Base-by-base conservation (phyloP, 345 rosid species). In the Pistacia atlantica region DNA sequence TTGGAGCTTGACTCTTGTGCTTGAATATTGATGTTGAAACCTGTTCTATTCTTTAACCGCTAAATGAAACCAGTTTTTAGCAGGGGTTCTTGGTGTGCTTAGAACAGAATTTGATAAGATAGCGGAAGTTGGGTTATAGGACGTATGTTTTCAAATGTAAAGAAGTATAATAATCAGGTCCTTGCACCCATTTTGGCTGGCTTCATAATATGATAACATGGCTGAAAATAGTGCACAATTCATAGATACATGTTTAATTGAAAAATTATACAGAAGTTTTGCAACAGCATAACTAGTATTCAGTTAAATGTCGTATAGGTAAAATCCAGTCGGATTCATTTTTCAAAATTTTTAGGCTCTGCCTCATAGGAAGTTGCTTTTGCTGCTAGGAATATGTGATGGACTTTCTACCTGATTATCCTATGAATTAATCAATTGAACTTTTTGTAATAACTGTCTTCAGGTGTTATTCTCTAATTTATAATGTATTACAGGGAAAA, bases 401-500 rank as follows among this genome's bases (percentile, higher is more conserved):
- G 52, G 14, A 64, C 49, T 45, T 11, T 20, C 3, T 42, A 20
- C 16, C 54, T 0, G 11, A 45, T 42, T 18, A 42, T 37, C 13
- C 4, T n/a, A 64, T 22, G 33, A 11, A 9, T 0, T 3, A 63
- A 16, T 63, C 42, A 37, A 22, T 65, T 37, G n/a, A 37, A n/a
- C 48, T 17, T 65, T 37, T 65, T 2, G 17, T 38, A 18, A 38
- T 2, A 25, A 48, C 2, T 49, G 4, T 22, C 22, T 48, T 67
- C 13, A 22, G 31, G 25, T 8, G 42, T 8, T 33, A 12, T 18
- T 11, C 13, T 69, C 11, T 18, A 31, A 17, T 1, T 61, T 66
- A 2, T 66, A 22, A 9, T 20, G 10, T 46, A 11, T 76, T 76
- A 55, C 80, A 89, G 93, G 97, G 71, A 35, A 61, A 84, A 87